Percentiles rank a stretch among this genome's conserved stretches.
These are phyloP conservation scores for Candida pseudofarinosa DNA, from an alignment of 805 yeast species.

Conservation along the genomic window DNA sequence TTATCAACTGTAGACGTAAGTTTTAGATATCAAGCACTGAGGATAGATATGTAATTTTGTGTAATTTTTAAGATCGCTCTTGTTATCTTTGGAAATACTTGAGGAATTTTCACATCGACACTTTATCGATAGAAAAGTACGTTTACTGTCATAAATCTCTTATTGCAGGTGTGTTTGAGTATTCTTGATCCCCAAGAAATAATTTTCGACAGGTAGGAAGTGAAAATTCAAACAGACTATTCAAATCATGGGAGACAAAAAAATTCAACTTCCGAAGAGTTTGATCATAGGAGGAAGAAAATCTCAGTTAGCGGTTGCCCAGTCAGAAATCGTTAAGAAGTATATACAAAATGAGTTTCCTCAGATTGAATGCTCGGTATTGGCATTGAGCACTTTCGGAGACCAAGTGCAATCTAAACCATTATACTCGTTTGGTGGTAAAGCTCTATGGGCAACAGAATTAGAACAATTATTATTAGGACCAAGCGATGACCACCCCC, in stretches of 20 bases:
- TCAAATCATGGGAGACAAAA: not conserved
- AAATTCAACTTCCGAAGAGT: not conserved
- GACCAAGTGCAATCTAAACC: slow-evolving; percentile 85
- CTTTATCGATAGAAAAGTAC: too few relatives aligned
- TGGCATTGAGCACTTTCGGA: slow-evolving; percentile 83
- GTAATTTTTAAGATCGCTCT: too few relatives aligned
- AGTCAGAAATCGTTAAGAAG: slow-evolving; percentile 69
- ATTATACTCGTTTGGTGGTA: slow-evolving; percentile 92
- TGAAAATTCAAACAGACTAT: too few relatives aligned
- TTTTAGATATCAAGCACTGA: too few relatives aligned
- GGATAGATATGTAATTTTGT: too few relatives aligned
- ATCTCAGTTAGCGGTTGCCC: slow-evolving; percentile 82
- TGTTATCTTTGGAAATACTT: too few relatives aligned
- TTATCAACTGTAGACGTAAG: too few relatives aligned
- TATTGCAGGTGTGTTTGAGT: too few relatives aligned
- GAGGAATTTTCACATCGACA: too few relatives aligned
- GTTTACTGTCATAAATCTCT: too few relatives aligned
- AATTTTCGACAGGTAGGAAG: too few relatives aligned
- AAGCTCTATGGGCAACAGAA: slow-evolving; percentile 94
- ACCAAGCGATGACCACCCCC: slow-evolving; percentile 56
- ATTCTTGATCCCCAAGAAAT: too few relatives aligned
- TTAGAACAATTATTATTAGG: slow-evolving; percentile 72
- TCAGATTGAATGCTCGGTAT: slow-evolving; percentile 63
- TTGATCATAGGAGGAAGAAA: slow-evolving; percentile 78
- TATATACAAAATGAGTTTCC: slow-evolving; percentile 59